Evolutionary conservation across 179 eudicot genomes (phyloP), one percentile per base, ranked within the genome.

Genomic region (Beta corolliflora): DNA sequence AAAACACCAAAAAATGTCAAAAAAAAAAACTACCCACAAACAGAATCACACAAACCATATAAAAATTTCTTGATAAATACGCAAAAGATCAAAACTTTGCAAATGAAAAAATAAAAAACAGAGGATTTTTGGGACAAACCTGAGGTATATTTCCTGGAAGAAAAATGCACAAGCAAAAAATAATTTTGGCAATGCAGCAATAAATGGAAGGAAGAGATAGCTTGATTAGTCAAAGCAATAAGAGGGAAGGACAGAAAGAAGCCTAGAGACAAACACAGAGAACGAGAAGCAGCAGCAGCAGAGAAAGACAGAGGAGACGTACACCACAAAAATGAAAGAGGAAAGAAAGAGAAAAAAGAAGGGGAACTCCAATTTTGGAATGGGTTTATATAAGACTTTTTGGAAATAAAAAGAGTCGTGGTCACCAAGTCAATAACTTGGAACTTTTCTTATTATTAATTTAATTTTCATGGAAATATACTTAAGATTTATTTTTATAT

Each of bases 371-470:
- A 31, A 63, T 29, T 58, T 60, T 11, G 70, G 56, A 63, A 25
- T 60, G 80, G 77, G 87, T 79, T 85, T 85, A 58, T 85, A 85
- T 85, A 85, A 83, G 75, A 58, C 13, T 46, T 69, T 61, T 76
- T 61, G 55, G 61, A 52, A 54, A 52, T 4, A 50, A 50, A 52
- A 50, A 55, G 63, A 79, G 87, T 25, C 88, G 85, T 88, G 82
- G 85, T 76, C 81, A 71, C 78, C 85, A 85, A 85, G 87, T 79
- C 87, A 79, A 79, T 21, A 64, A 60, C 45, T 81, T 73, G 79
- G 73, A 77, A 81, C 7, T 56, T 56, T 81, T 81, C 36, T 29
- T 15, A 52, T n/a, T 60, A 13, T 14, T 7, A 64, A 18, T 48
- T 65, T 15, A 41, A 64, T 25, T 61, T 63, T 31, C 46, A 41